Percentiles rank a stretch among this genome's conserved stretches.
These are phyloP conservation scores for Aureobasidium sp. DNA, from an alignment of 2,329 filamentous ascomycete genomes.

Conservation along the genomic window DNA sequence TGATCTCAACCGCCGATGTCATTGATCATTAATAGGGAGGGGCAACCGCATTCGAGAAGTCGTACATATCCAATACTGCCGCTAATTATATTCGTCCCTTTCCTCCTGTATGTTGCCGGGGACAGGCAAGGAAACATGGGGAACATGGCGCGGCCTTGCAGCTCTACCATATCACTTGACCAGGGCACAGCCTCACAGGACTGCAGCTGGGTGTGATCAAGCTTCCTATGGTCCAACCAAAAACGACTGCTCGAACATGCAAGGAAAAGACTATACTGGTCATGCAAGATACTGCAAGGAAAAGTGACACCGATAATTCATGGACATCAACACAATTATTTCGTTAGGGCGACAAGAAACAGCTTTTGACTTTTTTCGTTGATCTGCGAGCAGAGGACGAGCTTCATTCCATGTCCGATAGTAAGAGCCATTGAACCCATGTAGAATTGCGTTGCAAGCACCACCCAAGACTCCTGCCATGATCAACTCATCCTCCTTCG, in stretches of 20 bases:
- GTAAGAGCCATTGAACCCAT: constrained; percentile 15
- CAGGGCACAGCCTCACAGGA: not conserved
- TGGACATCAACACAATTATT: constrained; percentile 3
- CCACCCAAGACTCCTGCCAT: constrained; percentile 14
- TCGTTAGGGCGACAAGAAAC: constrained; percentile 9
- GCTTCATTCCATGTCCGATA: constrained; percentile 15
- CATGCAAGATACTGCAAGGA: not conserved
- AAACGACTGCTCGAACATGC: not conserved
- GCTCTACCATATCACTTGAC: not conserved
- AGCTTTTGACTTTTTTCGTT: constrained; percentile 13
- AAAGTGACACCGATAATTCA: not conserved
- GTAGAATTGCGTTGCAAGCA: constrained; percentile 7
- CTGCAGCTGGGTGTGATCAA: not conserved
- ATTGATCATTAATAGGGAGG: not conserved
- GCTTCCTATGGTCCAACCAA: not conserved
- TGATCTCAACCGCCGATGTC: not conserved
- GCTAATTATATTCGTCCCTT: constrained; percentile 2
- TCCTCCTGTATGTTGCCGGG: not conserved
- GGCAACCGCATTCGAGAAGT: constrained; percentile 8
- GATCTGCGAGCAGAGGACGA: constrained; percentile 12
- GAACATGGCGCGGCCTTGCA: not conserved
- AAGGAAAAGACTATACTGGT: not conserved
- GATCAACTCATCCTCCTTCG: constrained; percentile 10
- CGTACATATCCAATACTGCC: not conserved
- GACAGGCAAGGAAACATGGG: not conserved